Conservation (phyloP, 352 stramenopile species). For the Phytophthora brassicae region DNA sequence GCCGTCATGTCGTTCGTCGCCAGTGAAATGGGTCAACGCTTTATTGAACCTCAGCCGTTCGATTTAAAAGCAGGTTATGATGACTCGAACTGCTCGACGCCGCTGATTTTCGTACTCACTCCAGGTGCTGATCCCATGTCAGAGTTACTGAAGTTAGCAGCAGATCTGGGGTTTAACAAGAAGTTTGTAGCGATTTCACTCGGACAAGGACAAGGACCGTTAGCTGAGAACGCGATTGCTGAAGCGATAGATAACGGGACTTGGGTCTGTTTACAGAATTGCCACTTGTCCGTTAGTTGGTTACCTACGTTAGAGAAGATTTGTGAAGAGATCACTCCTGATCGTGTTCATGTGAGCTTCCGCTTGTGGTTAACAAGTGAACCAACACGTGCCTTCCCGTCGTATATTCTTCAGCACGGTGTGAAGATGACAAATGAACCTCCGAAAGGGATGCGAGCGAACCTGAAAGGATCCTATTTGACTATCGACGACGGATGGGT, state of each 20-base stretch:
- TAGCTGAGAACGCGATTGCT: conserved; percentile 56
- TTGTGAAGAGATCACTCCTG: conserved; percentile 45
- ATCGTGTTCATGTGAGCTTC: conserved; percentile 49
- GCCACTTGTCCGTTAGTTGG: conserved; percentile 67
- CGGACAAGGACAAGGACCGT: conserved; percentile 71
- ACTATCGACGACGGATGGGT: conserved; percentile 78
- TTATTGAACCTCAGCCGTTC: conserved; percentile 94
- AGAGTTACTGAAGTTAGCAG: conserved; percentile 92
- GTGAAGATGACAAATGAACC: conserved; percentile 84
- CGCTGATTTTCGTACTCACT: conserved; percentile 95
- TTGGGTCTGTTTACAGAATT: conserved; percentile 85
- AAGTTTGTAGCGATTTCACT: conserved; percentile 92
- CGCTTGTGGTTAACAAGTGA: conserved; percentile 77
- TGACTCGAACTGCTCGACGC: conserved; percentile 93
- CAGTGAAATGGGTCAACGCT: conserved; percentile 86
- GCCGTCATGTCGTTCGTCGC: conserved; percentile 91
- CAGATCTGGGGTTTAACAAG: conserved; percentile 90
- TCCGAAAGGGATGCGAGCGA: conserved; percentile 63
- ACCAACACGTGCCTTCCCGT: conserved; percentile 63
- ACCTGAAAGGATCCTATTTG: conserved; percentile 69
- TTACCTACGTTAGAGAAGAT: conserved; percentile 66
- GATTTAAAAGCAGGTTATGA: conserved; percentile 92
- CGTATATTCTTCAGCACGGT: conserved; percentile 60
- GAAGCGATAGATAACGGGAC: conserved; percentile 70
- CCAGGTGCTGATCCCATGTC: conserved; percentile 94